phyloP scores from a whole-genome alignment of 495 filamentous ascomycete species.

The Clohesyomyces aquaticus region DNA sequence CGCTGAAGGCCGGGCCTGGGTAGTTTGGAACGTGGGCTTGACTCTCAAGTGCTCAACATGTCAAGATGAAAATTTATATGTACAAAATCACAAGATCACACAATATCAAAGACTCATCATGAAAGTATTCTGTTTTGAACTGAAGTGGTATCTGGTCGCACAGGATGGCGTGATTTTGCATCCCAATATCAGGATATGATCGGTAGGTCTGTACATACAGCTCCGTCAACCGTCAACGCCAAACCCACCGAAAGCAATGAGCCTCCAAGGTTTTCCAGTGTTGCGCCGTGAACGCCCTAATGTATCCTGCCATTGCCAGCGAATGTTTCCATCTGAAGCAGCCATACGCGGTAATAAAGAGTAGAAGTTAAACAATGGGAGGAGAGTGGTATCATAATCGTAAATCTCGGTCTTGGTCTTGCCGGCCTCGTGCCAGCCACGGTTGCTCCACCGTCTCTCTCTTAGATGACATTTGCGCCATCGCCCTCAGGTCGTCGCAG shows the following conservation, averaged over 20 bases:
- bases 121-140: background rate
- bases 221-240: background rate
- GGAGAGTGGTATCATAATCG: constrained; percentile 26
- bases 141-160: constrained; percentile 12
- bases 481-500: constrained; percentile 7
- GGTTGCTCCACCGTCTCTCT: no score
- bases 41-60: background rate
- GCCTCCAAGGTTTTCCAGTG: background rate
- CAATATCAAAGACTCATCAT: background rate
- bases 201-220: no score
- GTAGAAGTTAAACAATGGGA: background rate
- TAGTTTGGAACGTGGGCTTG: background rate
- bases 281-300: background rate
- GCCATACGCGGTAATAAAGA: background rate
- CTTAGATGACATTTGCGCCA: background rate
- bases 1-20: background rate
- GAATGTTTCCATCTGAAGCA: background rate
- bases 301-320: background rate
- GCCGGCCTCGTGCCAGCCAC: no score
- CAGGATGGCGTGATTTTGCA: no score
- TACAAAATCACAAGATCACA: background rate
- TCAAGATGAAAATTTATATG: background rate
- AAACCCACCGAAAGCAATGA: background rate
- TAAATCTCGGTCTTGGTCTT: background rate
- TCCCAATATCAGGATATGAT: no score